Conservation (phyloP, 805 yeast genomes). For the Kuraishia molischiana region DNA sequence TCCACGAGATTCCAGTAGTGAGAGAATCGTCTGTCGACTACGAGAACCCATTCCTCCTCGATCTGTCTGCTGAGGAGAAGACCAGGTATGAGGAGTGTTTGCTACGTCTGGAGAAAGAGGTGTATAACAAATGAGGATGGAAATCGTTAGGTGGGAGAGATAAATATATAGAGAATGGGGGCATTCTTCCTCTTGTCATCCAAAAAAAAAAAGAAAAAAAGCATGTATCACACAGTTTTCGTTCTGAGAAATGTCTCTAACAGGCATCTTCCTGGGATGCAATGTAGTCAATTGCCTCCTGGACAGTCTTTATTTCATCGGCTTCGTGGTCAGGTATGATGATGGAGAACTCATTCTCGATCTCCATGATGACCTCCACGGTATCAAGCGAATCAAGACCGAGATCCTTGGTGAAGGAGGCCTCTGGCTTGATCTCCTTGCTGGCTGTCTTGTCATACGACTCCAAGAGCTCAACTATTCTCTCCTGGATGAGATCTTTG, state of each 20-base stretch:
- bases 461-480: slow-evolving; percentile 55
- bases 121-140: slow-evolving; percentile 9
- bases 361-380: slow-evolving; percentile 65
- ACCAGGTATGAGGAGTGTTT: slow-evolving; percentile 33
- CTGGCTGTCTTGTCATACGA: slow-evolving; percentile 48
- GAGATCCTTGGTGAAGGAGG: slow-evolving; percentile 54
- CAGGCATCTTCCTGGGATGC: slow-evolving; percentile 47
- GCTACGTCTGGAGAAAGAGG: slow-evolving; percentile 31
- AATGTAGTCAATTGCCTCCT: slow-evolving; percentile 86
- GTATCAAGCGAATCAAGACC: slow-evolving; percentile 66
- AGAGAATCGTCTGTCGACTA: slow-evolving; percentile 5
- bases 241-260: slow-evolving; percentile 6
- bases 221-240: too few species aligned
- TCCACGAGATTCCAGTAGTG: slow-evolving; percentile 22
- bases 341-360: slow-evolving; percentile 67
- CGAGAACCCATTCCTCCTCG: slow-evolving; percentile 12
- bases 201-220: too few species aligned
- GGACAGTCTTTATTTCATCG: slow-evolving; percentile 87
- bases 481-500: slow-evolving; percentile 31
- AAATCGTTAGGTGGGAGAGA: too few species aligned
- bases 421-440: slow-evolving; percentile 22
- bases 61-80: slow-evolving; percentile 25
- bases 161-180: too few species aligned
- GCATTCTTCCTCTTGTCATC: too few species aligned
- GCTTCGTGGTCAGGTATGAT: slow-evolving; percentile 87